Conservation (phyloP, 2,329 filamentous ascomycete species). For the Neoarthrinium moseri region DNA sequence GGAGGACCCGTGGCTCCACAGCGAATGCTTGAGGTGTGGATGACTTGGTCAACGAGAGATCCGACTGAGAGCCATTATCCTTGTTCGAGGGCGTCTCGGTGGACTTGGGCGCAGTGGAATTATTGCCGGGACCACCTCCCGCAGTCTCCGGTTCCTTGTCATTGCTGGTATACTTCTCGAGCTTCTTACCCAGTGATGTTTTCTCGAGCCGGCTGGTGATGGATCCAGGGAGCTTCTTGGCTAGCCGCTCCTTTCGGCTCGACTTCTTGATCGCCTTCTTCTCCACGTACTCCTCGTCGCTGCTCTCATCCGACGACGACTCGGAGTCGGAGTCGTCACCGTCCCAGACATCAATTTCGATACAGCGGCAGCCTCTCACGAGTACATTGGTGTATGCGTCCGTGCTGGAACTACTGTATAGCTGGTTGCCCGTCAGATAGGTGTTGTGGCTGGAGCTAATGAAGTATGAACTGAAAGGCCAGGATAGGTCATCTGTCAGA, state of each 20-base stretch:
- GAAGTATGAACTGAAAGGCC: conserved; percentile 86
- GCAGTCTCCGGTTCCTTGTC: neutral
- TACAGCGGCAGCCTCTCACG: conserved; percentile 81
- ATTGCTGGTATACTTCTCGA: conserved; percentile 26
- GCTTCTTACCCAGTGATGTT: conserved; percentile 43
- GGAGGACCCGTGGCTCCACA: conserved; percentile 74
- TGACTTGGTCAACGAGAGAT: conserved; percentile 12
- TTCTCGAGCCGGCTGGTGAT: conserved; percentile 46
- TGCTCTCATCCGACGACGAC: conserved; percentile 63
- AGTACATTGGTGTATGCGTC: conserved; percentile 85
- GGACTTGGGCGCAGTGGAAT: neutral
- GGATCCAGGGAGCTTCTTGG: conserved; percentile 50
- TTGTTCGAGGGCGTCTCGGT: no score
- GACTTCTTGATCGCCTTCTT: conserved; percentile 60
- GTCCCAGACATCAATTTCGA: conserved; percentile 96
- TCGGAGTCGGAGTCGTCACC: conserved; percentile 71
- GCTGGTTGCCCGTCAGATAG: conserved; percentile 85
- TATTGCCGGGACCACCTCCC: neutral
- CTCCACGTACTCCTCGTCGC: conserved; percentile 43
- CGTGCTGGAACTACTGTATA: conserved; percentile 82
- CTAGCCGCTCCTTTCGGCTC: conserved; percentile 63
- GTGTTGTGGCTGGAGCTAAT: conserved; percentile 96
- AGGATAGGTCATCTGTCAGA: conserved; percentile 56
- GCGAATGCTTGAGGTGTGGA: conserved; percentile 28
- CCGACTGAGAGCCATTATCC: no score